phyloP scores from a whole-genome alignment of 192 early-diverging fungal species.

The Coemansia sp. region DNA sequence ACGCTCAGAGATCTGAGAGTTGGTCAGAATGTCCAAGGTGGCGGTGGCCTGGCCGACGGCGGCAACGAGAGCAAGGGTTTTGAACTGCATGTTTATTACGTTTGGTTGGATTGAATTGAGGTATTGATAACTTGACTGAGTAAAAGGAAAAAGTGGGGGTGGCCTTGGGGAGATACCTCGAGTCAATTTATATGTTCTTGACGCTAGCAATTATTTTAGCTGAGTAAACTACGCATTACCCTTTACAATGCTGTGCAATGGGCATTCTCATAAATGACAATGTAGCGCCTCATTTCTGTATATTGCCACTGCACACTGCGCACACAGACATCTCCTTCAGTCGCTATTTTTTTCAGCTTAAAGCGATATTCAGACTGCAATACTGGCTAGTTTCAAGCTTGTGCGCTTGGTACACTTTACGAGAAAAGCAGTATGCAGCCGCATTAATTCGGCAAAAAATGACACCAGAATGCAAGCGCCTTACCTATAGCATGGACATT shows the following conservation, averaged over 20 bases:
- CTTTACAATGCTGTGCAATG: background rate
- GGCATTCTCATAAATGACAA: slow-evolving; percentile 11
- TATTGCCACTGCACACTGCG: slow-evolving; percentile 9
- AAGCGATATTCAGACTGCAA: background rate
- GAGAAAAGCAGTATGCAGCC: background rate
- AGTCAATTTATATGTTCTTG: background rate
- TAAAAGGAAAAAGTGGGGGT: no score
- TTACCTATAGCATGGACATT: background rate
- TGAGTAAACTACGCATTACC: slow-evolving; percentile 1
- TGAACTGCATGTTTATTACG: slow-evolving; percentile 45
- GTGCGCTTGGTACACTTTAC: background rate
- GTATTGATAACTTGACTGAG: slow-evolving; percentile 4
- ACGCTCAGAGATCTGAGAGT: slow-evolving; percentile 56
- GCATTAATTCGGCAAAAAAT: background rate
- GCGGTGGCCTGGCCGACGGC: slow-evolving; percentile 58
- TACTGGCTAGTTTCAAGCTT: background rate
- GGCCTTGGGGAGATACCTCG: no score
- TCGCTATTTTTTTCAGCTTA: background rate
- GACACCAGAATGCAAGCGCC: background rate
- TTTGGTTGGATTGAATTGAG: slow-evolving; percentile 5
- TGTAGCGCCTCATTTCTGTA: slow-evolving; percentile 13
- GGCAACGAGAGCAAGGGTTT: slow-evolving; percentile 51
- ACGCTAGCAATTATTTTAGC: background rate
- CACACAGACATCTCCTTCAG: background rate
- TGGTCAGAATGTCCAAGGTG: slow-evolving; percentile 52